Percentiles rank a stretch among this genome's conserved stretches.
Conservation (phyloP, 768 basidiomycete genomes). For the Rhizopogon sp. region DNA sequence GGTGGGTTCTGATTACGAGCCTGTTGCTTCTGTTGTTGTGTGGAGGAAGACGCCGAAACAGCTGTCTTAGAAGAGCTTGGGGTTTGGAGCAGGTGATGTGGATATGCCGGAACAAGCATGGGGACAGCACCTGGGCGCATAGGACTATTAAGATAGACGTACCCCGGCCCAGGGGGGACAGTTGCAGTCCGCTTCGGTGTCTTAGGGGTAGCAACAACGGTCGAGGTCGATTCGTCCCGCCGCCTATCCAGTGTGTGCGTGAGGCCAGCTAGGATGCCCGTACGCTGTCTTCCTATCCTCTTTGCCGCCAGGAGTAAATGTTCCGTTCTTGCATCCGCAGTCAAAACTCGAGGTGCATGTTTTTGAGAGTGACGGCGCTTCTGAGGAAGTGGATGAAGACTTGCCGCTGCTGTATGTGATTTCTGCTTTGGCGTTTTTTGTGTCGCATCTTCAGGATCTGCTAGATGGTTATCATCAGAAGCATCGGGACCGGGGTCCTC, state of each 20-base stretch:
- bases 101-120: slow-evolving; percentile 25
- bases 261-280: slow-evolving; percentile 50
- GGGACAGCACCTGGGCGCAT: slow-evolving; percentile 21
- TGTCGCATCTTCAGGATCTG: slow-evolving; percentile 15
- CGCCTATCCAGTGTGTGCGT: slow-evolving; percentile 26
- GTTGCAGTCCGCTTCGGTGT: slow-evolving; percentile 27
- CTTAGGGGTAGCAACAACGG: slow-evolving; percentile 18
- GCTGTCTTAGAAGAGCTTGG: slow-evolving; percentile 28
- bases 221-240: slow-evolving; percentile 18
- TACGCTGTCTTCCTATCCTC: slow-evolving; percentile 60
- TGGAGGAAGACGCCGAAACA: slow-evolving; percentile 19
- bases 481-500: slow-evolving; percentile 16
- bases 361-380: slow-evolving; percentile 25
- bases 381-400: slow-evolving; percentile 8
- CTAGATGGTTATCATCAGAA: slow-evolving; percentile 22
- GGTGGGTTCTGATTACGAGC: slow-evolving; percentile 24
- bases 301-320: slow-evolving; percentile 69
- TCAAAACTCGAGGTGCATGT: slow-evolving; percentile 25
- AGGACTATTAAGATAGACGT: slow-evolving; percentile 24
- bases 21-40: slow-evolving; percentile 12
- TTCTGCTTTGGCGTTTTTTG: slow-evolving; percentile 20
- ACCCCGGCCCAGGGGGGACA: slow-evolving; percentile 21
- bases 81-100: slow-evolving; percentile 22
- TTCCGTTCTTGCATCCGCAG: slow-evolving; percentile 65
- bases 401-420: slow-evolving; percentile 15